A percentile compares a stretch with the other conserved stretches of the same genome.
Evolutionary conservation across 257 asterid genomes (phyloP).

Genomic region (Capsicum pubescens): DNA sequence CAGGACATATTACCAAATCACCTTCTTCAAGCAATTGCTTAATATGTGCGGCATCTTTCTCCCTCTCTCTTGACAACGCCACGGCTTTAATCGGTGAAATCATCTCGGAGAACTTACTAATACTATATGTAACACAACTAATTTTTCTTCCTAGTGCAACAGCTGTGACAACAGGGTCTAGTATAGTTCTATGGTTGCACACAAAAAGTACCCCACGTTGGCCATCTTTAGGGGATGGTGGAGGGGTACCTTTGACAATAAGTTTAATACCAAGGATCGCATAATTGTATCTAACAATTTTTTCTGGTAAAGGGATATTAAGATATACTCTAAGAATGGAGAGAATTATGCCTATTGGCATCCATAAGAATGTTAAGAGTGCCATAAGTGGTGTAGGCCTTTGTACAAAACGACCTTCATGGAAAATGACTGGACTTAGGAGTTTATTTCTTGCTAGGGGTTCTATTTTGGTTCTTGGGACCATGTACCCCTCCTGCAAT

Average conservation of each 20-base stretch:
- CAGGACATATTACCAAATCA: slow-evolving; percentile 82
- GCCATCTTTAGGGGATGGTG: slow-evolving; percentile 70
- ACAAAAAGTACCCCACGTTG: slow-evolving; percentile 72
- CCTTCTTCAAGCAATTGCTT: slow-evolving; percentile 70
- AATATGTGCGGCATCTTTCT: slow-evolving; percentile 74
- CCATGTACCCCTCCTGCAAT: slow-evolving; percentile 81
- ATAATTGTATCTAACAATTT: slow-evolving; percentile 64
- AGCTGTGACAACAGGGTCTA: slow-evolving; percentile 83
- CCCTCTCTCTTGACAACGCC: slow-evolving; percentile 80
- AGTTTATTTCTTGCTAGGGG: slow-evolving; percentile 74
- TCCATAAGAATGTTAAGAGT: slow-evolving; percentile 67
- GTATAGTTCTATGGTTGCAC: slow-evolving; percentile 89
- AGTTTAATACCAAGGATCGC: slow-evolving; percentile 74
- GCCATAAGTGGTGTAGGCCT: slow-evolving; percentile 80
- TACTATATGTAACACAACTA: slow-evolving; percentile 86
- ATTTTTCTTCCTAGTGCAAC: slow-evolving; percentile 86
- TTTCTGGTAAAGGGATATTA: slow-evolving; percentile 71
- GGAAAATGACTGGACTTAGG: slow-evolving; percentile 72
- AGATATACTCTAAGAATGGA: slow-evolving; percentile 65
- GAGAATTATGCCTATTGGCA: slow-evolving; percentile 73
- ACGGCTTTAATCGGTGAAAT: slow-evolving; percentile 88
- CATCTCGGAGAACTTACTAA: slow-evolving; percentile 74
- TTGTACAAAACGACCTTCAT: slow-evolving; percentile 85
- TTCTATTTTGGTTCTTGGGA: slow-evolving; percentile 53
- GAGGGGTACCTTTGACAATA: slow-evolving; percentile 76